phyloP scores from a whole-genome alignment of 306 rosid species.

The Trichosanthes truncata region DNA sequence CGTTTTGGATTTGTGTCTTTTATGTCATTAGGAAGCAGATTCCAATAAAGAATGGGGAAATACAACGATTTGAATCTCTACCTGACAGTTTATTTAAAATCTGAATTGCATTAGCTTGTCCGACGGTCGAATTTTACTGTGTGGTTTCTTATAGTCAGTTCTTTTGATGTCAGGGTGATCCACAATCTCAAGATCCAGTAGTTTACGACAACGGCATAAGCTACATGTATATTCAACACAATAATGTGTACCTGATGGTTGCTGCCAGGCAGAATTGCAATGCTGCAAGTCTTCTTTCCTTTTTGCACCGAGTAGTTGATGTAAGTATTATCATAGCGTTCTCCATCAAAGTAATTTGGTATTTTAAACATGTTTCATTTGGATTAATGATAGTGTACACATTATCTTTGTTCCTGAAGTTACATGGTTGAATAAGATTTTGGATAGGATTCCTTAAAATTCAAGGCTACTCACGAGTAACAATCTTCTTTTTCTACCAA shows the following conservation, averaged over 20 bases:
- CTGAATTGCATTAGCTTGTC: not conserved
- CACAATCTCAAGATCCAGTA: constrained; percentile 89
- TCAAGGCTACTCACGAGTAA: not conserved
- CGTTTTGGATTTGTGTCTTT: not conserved
- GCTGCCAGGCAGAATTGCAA: constrained; percentile 97
- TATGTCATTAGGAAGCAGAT: not conserved
- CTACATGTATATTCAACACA: constrained; percentile 94
- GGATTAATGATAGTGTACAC: not conserved
- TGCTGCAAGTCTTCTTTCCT: constrained; percentile 91
- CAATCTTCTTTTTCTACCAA: not conserved
- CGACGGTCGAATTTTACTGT: not conserved
- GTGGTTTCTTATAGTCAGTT: not conserved
- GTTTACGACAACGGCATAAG: constrained; percentile 76
- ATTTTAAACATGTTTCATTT: not conserved
- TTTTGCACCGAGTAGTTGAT: constrained; percentile 84
- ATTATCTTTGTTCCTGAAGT: not conserved
- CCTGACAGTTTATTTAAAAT: not conserved
- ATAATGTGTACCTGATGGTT: constrained; percentile 76
- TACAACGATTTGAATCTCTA: not conserved
- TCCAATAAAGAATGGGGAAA: not conserved
- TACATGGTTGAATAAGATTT: not conserved
- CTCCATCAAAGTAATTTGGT: not conserved
- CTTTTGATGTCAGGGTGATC: constrained; percentile 62
- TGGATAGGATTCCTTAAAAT: not conserved
- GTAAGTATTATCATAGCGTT: constrained; percentile 34